These are phyloP conservation scores for Tilletia caries DNA, from an alignment of 1,284 basidiomycete species.

Conservation along the genomic window DNA sequence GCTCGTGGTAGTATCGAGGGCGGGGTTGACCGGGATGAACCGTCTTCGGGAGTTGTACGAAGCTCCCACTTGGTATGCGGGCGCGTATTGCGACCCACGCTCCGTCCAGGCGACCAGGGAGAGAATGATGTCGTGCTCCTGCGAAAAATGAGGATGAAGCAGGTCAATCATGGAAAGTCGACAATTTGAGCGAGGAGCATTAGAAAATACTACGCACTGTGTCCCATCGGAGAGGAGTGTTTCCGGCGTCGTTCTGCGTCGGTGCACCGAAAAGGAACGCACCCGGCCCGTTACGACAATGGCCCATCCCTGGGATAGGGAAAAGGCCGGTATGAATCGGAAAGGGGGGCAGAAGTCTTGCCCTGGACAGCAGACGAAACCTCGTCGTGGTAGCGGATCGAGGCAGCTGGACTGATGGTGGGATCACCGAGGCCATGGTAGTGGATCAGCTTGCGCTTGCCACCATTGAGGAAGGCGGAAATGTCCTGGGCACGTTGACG, in stretches of 20 bases:
- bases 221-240: slow-evolving; percentile 21
- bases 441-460: slow-evolving; percentile 21
- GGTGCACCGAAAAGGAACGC: slow-evolving; percentile 21
- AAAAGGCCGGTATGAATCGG: slow-evolving; percentile 29
- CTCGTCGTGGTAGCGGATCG: slow-evolving; percentile 21
- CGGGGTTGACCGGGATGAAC: neutral
- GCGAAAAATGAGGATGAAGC: no score
- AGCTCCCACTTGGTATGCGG: slow-evolving; percentile 16
- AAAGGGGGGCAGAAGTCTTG: slow-evolving; percentile 9
- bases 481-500: slow-evolving; percentile 19
- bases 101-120: slow-evolving; percentile 26
- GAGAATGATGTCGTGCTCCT: slow-evolving; percentile 21
- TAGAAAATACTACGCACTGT: neutral
- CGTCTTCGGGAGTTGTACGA: slow-evolving; percentile 10
- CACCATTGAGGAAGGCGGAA: slow-evolving; percentile 17
- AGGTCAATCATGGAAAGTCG: no score
- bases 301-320: slow-evolving; percentile 32
- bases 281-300: slow-evolving; percentile 25
- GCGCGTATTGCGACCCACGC: neutral
- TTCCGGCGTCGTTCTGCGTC: slow-evolving; percentile 23
- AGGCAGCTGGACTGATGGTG: slow-evolving; percentile 19
- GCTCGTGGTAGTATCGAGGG: no score
- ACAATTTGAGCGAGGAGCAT: no score
- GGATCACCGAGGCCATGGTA: slow-evolving; percentile 36
- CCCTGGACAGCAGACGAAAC: slow-evolving; percentile 14